Evolutionary conservation across 805 yeast species (phyloP), one percentile per base, ranked within the genome.

Genomic region (Kodamaea laetipori): DNA sequence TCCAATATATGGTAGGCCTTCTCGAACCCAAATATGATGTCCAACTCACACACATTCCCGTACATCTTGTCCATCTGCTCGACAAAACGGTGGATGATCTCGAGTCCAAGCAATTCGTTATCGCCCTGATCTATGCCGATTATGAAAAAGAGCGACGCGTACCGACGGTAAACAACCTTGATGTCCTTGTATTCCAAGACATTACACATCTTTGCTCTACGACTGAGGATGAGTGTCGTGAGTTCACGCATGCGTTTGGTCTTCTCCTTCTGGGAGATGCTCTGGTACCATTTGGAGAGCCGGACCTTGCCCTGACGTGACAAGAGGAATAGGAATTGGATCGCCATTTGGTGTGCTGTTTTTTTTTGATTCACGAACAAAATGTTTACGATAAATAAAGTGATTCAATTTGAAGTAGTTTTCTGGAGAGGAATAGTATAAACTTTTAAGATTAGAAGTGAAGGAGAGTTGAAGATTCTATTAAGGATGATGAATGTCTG

Each of bases 241-340:
- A 94, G 75, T 55, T 94, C 98, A 55, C 88, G 78, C 40, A 86
- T 82, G 45, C 90, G 81, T 64, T 86, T 86, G 41, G 83, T 73
- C 67, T 90, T 90, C 53, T 90, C 97, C 60, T 87, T 89, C 55
- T 84, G 85, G n/a, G 86, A 76, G 37, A 84, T 72, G 23, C 97
- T 81, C 41, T 78, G 77, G 62, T 89, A 94, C 99, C 99, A 94
- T 69, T 90, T 90, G 27, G 95, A 80, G 26, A 95, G 76, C 55
- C 99, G 76, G 24, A 90, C 90, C 64, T 92, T 94, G 21, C 99
- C 99, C 63, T 94, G 99, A 53, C 97, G 80, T 10, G 97, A 90
- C 11, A 92, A 76, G 41, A 94, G 69, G 38, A 95, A 74, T 42
- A 92, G 57, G 63, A 86, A 95, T 53, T 85, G 85, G 46, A 94